Evolutionary conservation across 1,139 yeast species (phyloP).

Genomic region (Sugiyamaella paludigena): DNA sequence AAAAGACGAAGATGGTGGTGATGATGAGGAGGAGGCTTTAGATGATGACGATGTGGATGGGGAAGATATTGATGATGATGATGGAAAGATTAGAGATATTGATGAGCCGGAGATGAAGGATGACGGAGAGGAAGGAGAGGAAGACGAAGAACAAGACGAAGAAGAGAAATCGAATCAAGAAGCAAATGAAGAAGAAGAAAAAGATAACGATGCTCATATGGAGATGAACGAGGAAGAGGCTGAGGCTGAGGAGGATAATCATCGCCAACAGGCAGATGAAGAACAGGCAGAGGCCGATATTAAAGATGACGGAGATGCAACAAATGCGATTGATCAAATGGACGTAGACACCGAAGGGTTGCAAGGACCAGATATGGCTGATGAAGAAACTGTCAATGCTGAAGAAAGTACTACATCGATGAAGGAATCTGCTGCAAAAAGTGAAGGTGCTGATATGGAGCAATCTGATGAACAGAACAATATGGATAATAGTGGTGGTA

Average conservation of each 20-base stretch:
- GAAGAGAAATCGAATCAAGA: slow-evolving; percentile 37
- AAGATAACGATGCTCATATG: slow-evolving; percentile 26
- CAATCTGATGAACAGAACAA: slow-evolving; percentile 57
- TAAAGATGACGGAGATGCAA: slow-evolving; percentile 62
- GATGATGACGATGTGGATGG: slow-evolving; percentile 34
- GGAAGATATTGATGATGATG: slow-evolving; percentile 34
- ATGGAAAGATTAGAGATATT: slow-evolving; percentile 27
- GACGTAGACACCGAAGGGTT: slow-evolving; percentile 37
- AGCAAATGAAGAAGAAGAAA: slow-evolving; percentile 59
- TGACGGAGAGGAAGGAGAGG: slow-evolving; percentile 69
- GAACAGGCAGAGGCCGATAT: slow-evolving; percentile 50
- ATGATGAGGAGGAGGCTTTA: slow-evolving; percentile 24
- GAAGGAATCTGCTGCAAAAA: slow-evolving; percentile 67
- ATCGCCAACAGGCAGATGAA: slow-evolving; percentile 33
- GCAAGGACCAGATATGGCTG: slow-evolving; percentile 49
- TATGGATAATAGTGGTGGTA: slow-evolving; percentile 28
- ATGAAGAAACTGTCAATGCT: slow-evolving; percentile 41
- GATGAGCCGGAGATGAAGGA: slow-evolving; percentile 61
- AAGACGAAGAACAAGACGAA: slow-evolving; percentile 69
- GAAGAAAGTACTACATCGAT: slow-evolving; percentile 52
- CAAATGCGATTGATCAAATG: slow-evolving; percentile 23
- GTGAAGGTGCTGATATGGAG: slow-evolving; percentile 75
- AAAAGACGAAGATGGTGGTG: slow-evolving; percentile 35
- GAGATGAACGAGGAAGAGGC: slow-evolving; percentile 40
- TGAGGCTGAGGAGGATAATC: slow-evolving; percentile 74